Conservation (phyloP, 495 filamentous ascomycete species). For the Aspergillus conjunctus region DNA sequence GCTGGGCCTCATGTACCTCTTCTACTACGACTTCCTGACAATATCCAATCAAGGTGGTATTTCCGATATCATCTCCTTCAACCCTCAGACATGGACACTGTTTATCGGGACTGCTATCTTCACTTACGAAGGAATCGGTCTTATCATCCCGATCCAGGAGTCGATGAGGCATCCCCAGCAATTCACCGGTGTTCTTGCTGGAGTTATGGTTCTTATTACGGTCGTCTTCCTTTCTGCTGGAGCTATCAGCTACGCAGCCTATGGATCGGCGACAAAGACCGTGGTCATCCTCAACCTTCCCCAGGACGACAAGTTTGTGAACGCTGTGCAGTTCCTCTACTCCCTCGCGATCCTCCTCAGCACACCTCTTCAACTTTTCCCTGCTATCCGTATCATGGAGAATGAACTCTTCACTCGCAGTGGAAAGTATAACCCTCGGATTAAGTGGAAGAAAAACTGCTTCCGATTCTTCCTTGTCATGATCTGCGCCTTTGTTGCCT, state of each 20-base stretch:
- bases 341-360: constrained; percentile 90
- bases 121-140: constrained; percentile 95
- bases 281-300: constrained; percentile 95
- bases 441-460: constrained; percentile 98
- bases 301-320: constrained; percentile 94
- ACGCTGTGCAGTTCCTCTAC: constrained; percentile 93
- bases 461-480: constrained; percentile 92
- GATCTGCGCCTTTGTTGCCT: constrained; percentile 82
- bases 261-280: constrained; percentile 91
- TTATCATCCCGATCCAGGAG: constrained; percentile 98
- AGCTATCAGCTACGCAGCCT: constrained; percentile 92
- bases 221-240: constrained; percentile 89
- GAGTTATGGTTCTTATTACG: constrained; percentile 92
- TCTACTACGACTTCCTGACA: constrained; percentile 93
- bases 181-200: constrained; percentile 82
- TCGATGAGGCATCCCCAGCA: constrained; percentile 89
- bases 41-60: constrained; percentile 73
- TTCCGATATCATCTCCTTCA: constrained; percentile 84
- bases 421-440: constrained; percentile 91
- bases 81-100: constrained; percentile 85
- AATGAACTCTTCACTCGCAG: constrained; percentile 74
- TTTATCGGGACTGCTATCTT: constrained; percentile 99
- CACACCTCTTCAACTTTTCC: constrained; percentile 92
- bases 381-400: constrained; percentile 80
- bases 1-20: constrained; percentile 88